A percentile compares a stretch with the other conserved stretches of the same genome.
Evolutionary conservation across 192 early-diverging fungal genomes (phyloP).

Genomic region (Chytriomyces confervae): DNA sequence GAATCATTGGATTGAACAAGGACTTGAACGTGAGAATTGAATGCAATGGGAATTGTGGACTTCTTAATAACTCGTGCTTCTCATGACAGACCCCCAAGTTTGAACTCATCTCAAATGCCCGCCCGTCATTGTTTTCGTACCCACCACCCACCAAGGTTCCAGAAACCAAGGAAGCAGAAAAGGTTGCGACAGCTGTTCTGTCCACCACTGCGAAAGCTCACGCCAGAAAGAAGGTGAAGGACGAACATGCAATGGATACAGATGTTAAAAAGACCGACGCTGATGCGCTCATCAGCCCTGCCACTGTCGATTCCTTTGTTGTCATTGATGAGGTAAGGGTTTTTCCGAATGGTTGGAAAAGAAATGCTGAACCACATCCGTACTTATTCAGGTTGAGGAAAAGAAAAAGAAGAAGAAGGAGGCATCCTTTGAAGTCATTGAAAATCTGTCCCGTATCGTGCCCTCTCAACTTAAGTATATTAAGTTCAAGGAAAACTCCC

Average conservation of each 20-base stretch:
- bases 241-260: constrained; percentile 52
- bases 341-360: neutral
- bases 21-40: constrained; percentile 65
- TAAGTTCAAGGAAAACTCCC: constrained; percentile 80
- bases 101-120: constrained; percentile 82
- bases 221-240: constrained; percentile 85
- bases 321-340: neutral
- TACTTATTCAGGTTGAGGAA: constrained; percentile 52
- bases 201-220: constrained; percentile 94
- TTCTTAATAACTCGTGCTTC: neutral
- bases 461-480: constrained; percentile 88
- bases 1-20: constrained; percentile 92
- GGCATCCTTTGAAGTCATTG: constrained; percentile 73
- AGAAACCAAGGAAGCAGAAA: constrained; percentile 78
- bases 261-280: constrained; percentile 62
- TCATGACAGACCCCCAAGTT: constrained; percentile 75
- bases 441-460: constrained; percentile 88
- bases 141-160: constrained; percentile 85
- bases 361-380: neutral
- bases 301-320: constrained; percentile 14
- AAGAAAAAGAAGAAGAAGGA: constrained; percentile 78
- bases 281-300: constrained; percentile 22
- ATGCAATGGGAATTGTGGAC: neutral
- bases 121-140: constrained; percentile 91
- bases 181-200: constrained; percentile 93